phyloP scores from a whole-genome alignment of 371 early-diverging fungal genomes.

The Rhizomucor miehei region DNA sequence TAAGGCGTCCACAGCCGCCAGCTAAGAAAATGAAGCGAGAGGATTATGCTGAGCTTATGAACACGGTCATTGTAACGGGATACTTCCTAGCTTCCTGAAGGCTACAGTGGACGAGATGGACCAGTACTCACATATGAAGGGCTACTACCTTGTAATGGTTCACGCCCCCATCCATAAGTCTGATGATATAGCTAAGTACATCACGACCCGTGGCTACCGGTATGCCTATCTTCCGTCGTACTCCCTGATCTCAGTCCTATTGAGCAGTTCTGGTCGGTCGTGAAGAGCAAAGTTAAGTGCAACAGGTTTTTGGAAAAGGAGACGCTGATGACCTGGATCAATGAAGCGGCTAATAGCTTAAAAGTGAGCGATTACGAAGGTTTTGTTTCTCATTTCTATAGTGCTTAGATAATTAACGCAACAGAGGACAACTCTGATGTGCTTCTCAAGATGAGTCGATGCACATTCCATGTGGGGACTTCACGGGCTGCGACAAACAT shows the following conservation, averaged over 20 bases:
- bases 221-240: too few relatives aligned
- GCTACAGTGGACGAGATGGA: conserved; percentile 1
- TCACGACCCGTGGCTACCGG: too few relatives aligned
- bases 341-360: background rate
- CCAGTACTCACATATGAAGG: too few relatives aligned
- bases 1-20: conserved; percentile 9
- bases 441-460: conserved; percentile 1
- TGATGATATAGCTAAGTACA: too few relatives aligned
- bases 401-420: conserved; percentile 2
- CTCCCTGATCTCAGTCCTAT: conserved; percentile 7
- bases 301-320: conserved; percentile 5
- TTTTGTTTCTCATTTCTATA: conserved; percentile 2
- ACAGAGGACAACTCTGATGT: background rate
- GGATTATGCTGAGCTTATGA: conserved; percentile 4
- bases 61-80: conserved; percentile 4
- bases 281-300: conserved; percentile 5
- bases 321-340: conserved; percentile 5
- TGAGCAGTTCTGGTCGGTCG: conserved; percentile 7
- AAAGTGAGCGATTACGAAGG: conserved; percentile 1
- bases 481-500: conserved; percentile 1
- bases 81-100: conserved; percentile 3
- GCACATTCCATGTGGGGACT: background rate
- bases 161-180: too few relatives aligned
- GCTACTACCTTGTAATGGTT: too few relatives aligned
- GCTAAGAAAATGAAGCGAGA: conserved; percentile 8